Percentiles rank a stretch among this genome's conserved stretches.
These are phyloP conservation scores for Ophiognomonia clavigignenti-juglandacearum DNA, from an alignment of 2,329 filamentous ascomycete species.

Conservation along the genomic window DNA sequence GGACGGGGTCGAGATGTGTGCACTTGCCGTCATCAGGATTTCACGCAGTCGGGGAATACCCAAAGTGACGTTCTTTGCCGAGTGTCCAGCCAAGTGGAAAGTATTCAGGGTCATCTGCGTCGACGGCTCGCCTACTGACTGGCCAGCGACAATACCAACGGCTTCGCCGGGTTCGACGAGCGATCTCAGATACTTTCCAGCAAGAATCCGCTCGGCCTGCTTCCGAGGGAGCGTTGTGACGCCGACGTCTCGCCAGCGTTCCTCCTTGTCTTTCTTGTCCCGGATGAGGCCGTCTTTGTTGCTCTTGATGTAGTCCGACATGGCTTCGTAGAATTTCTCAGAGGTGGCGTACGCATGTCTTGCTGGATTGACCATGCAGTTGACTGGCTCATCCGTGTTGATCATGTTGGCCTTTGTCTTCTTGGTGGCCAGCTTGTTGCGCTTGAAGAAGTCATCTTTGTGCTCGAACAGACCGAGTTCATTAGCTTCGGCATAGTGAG, in stretches of 20 bases:
- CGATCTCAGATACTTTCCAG: conserved; percentile 88
- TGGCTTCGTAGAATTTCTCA: conserved; percentile 71
- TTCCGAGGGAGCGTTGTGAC: conserved; percentile 50
- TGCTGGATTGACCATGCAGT: conserved; percentile 68
- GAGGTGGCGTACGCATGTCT: conserved; percentile 82
- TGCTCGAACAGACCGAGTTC: conserved; percentile 44
- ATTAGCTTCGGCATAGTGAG: conserved; percentile 57
- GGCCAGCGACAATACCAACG: conserved; percentile 92
- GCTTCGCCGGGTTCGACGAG: conserved; percentile 93
- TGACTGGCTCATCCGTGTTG: conserved; percentile 69
- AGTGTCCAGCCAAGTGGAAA: conserved; percentile 98
- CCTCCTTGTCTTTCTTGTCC: conserved; percentile 39
- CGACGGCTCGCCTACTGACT: conserved; percentile 94
- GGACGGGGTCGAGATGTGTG: conserved; percentile 80
- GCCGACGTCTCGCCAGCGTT: conserved; percentile 29
- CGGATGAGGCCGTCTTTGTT: conserved; percentile 63
- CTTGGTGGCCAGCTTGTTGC: conserved; percentile 79
- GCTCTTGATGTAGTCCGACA: conserved; percentile 71
- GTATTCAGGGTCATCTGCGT: conserved; percentile 99
- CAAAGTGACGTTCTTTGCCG: conserved; percentile 95
- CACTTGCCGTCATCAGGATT: conserved; percentile 96
- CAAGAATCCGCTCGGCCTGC: conserved; percentile 77
- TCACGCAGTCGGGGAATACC: conserved; percentile 96
- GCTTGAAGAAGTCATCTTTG: conserved; percentile 61
- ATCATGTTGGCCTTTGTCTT: conserved; percentile 53